phyloP scores from a whole-genome alignment of 2,329 filamentous ascomycete species.

The Metarhizium humberi region DNA sequence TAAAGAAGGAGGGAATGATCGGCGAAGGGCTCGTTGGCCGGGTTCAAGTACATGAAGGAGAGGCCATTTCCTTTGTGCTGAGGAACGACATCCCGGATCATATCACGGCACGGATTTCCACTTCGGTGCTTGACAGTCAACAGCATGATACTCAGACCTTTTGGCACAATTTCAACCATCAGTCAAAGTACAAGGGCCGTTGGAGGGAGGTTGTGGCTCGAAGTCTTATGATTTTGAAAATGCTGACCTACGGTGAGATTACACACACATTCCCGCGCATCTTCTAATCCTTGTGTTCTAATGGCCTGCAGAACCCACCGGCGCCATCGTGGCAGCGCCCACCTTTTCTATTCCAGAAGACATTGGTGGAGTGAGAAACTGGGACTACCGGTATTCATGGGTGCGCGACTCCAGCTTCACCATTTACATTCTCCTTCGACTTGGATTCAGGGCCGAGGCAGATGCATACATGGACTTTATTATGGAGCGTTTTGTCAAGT shows the following conservation, averaged over 20 bases:
- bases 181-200: slow-evolving; percentile 60
- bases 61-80: slow-evolving; percentile 60
- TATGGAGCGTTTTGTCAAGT: slow-evolving; percentile 57
- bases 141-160: slow-evolving; percentile 62
- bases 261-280: background rate
- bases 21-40: slow-evolving; percentile 55
- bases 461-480: slow-evolving; percentile 75
- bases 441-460: slow-evolving; percentile 67
- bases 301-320: slow-evolving; percentile 52
- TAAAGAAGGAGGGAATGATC: slow-evolving; percentile 38
- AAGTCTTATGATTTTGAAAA: slow-evolving; percentile 65
- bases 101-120: slow-evolving; percentile 48
- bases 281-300: background rate
- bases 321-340: slow-evolving; percentile 66
- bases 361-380: slow-evolving; percentile 57
- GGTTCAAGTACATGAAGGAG: slow-evolving; percentile 53
- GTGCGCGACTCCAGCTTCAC: slow-evolving; percentile 70
- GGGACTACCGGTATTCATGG: slow-evolving; percentile 73
- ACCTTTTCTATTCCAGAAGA: slow-evolving; percentile 72
- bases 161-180: slow-evolving; percentile 66
- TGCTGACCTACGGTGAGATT: slow-evolving; percentile 52
- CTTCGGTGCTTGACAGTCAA: slow-evolving; percentile 46
- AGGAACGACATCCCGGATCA: slow-evolving; percentile 52
- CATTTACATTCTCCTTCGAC: slow-evolving; percentile 66
- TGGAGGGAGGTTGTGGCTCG: slow-evolving; percentile 64